Conservation (phyloP, 768 basidiomycete genomes). For the Neoboletus magnificus region DNA sequence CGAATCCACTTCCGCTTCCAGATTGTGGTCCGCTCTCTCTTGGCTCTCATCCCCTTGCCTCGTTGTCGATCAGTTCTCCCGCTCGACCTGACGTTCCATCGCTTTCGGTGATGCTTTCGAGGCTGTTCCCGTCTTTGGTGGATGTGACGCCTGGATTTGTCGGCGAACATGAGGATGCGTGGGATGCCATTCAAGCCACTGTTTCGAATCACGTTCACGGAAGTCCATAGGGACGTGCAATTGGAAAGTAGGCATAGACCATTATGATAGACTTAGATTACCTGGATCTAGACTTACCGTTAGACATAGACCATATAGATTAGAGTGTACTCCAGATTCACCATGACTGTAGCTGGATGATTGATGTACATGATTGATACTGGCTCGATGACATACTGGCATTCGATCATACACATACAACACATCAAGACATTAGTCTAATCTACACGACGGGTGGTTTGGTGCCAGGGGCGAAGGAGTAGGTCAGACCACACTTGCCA, state of each 20-base stretch:
- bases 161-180: slow-evolving; percentile 30
- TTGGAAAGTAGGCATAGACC: slow-evolving; percentile 6
- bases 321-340: background rate
- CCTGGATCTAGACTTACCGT: background rate
- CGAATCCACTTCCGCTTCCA: background rate
- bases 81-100: slow-evolving; percentile 26
- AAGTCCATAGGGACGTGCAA: background rate
- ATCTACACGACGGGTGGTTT: slow-evolving; percentile 70
- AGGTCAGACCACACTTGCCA: slow-evolving; percentile 89
- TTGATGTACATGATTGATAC: background rate
- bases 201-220: background rate
- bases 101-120: slow-evolving; percentile 31
- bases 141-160: slow-evolving; percentile 35
- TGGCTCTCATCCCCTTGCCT: slow-evolving; percentile 24
- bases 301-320: background rate
- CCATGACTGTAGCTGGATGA: background rate
- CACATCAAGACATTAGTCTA: slow-evolving; percentile 4
- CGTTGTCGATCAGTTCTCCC: slow-evolving; percentile 35
- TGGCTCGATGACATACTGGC: background rate
- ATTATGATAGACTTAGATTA: background rate
- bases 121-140: slow-evolving; percentile 39
- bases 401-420: slow-evolving; percentile 13
- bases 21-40: background rate
- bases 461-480: slow-evolving; percentile 77
- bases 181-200: slow-evolving; percentile 19